Evolutionary conservation across 2,329 filamentous ascomycete species (phyloP), one percentile per base, ranked within the genome.

Genomic region (Mycosphaerella sp.): DNA sequence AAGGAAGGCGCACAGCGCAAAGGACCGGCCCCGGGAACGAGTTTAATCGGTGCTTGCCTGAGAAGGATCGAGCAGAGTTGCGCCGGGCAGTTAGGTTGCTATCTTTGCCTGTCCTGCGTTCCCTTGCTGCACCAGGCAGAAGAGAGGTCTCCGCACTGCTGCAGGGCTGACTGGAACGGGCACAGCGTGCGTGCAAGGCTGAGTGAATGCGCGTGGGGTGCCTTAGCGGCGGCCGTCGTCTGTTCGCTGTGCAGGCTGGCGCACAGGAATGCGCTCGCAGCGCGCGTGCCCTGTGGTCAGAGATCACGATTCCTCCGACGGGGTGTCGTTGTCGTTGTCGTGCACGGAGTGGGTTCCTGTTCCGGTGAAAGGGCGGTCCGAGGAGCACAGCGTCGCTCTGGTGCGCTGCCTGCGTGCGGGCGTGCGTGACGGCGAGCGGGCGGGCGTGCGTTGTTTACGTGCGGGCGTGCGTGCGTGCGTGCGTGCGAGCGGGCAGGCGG

Each of bases 41-140:
- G 47, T 43, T 34, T 50, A 14, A 43, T 47, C 27, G 50, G 50
- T 48, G 45, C 43, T 40, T 42, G 21, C 46, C 37, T 16, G 34
- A 9, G 46, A 41, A 39, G 51, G 45, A 49, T 41, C 17, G 28
- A 50, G 43, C 52, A 40, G 47, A 27, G 42, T 37, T 40, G 48
- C 48, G 37, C 41, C 48, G 36, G 49, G 49, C 27, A 41, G 41
- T 49, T 6, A 25, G 21, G 21, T 6, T 28, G 50, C 48, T 12
- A 49, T 41, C 45, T 45, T 48, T 39, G 43, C 43, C 39, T 50
- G 41, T 53, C 47, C 39, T 40, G 40, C 34, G 47, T 37, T 53
- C 47, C 41, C 39, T 40, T 41, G 37, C 49, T 53, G 56, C 56
- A 41, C 55, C 55, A 55, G 55, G 55, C 55, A 58, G 55, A 53